These are phyloP conservation scores for Helianthus tuberosus DNA, from an alignment of 129 eudicot genomes.

Conservation along the genomic window DNA sequence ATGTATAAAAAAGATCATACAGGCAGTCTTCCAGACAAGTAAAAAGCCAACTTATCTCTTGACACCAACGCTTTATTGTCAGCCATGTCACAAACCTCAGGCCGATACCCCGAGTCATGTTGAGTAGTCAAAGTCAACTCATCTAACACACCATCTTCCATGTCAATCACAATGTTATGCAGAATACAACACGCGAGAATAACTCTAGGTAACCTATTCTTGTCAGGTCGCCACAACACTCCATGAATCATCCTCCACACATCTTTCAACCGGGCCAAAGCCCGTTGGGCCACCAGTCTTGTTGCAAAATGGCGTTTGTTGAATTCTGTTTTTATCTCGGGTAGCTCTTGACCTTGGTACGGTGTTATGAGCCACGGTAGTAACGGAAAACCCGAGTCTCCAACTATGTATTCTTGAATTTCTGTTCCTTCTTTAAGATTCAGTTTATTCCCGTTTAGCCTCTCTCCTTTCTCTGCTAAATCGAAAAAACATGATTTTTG, in stretches of 20 bases:
- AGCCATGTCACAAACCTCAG: constrained; percentile 60
- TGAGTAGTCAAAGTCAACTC: constrained; percentile 42
- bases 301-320: constrained; percentile 73
- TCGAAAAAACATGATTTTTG: constrained; percentile 54
- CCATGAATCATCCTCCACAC: constrained; percentile 81
- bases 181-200: constrained; percentile 77
- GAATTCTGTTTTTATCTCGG: constrained; percentile 54
- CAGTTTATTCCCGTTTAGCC: constrained; percentile 53
- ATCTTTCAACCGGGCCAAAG: constrained; percentile 74
- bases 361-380: constrained; percentile 94
- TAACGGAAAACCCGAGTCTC: constrained; percentile 68
- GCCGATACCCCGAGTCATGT: constrained; percentile 63
- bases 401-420: constrained; percentile 67
- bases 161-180: constrained; percentile 74
- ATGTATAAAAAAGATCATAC: constrained; percentile 26
- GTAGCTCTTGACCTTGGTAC: constrained; percentile 54
- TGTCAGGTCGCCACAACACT: constrained; percentile 93
- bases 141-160: constrained; percentile 62
- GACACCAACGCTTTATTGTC: constrained; percentile 42
- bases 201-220: constrained; percentile 72
- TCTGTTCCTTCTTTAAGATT: constrained; percentile 50
- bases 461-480: constrained; percentile 57
- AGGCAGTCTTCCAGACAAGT: constrained; percentile 50
- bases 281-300: constrained; percentile 60
- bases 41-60: constrained; percentile 66